phyloP scores from a whole-genome alignment of 169 alveolate species.

The Plasmodium vinckei region DNA sequence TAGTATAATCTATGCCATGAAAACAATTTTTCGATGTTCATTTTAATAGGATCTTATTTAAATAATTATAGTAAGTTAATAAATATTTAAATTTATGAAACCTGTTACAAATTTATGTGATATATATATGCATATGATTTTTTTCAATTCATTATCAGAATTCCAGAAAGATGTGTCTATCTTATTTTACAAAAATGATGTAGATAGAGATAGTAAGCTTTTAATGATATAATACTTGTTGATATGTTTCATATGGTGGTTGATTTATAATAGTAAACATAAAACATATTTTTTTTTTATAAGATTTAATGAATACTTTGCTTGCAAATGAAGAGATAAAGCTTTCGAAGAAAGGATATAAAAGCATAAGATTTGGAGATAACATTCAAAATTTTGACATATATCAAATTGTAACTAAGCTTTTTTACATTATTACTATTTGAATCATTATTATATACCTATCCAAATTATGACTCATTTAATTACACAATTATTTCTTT shows the following conservation, averaged over 20 bases:
- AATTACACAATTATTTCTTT: slow-evolving; percentile 1
- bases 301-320: slow-evolving; percentile 63
- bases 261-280: slow-evolving; percentile 2
- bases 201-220: slow-evolving; percentile 54
- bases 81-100: slow-evolving; percentile 32
- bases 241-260: neutral
- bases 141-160: slow-evolving; percentile 11
- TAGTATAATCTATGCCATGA: slow-evolving; percentile 61
- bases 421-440: slow-evolving; percentile 5
- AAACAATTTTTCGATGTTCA: slow-evolving; percentile 46
- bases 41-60: slow-evolving; percentile 69
- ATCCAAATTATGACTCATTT: neutral
- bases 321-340: slow-evolving; percentile 29
- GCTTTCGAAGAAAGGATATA: slow-evolving; percentile 46
- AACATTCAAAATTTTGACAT: slow-evolving; percentile 19
- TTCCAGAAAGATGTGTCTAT: slow-evolving; percentile 56
- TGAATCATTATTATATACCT: neutral
- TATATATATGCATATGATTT: slow-evolving; percentile 8
- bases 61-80: slow-evolving; percentile 42
- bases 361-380: slow-evolving; percentile 23
- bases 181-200: slow-evolving; percentile 44
- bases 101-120: neutral
- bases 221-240: neutral
- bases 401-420: slow-evolving; percentile 43
- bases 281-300: slow-evolving; percentile 15